These are phyloP conservation scores for Cicer chorassanicum DNA, from an alignment of 306 rosid species.

Conservation along the genomic window DNA sequence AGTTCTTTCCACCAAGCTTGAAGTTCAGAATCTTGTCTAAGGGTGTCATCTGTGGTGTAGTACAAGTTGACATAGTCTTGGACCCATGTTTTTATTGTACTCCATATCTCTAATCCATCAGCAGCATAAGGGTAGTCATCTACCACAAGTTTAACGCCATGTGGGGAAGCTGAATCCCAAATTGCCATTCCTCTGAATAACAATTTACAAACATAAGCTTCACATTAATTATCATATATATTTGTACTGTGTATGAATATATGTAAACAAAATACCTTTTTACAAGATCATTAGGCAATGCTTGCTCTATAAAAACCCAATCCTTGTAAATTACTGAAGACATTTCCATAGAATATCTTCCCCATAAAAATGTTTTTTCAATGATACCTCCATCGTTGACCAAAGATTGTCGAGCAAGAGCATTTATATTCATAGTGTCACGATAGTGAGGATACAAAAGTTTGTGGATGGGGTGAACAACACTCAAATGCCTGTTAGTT, in stretches of 20 bases:
- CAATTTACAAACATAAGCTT: constrained; percentile 16
- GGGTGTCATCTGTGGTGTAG: constrained; percentile 54
- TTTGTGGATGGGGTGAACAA: constrained; percentile 45
- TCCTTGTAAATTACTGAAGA: constrained; percentile 43
- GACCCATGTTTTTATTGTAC: constrained; percentile 64
- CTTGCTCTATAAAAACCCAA: constrained; percentile 45
- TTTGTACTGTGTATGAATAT: neutral
- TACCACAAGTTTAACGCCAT: constrained; percentile 60
- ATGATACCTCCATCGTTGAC: constrained; percentile 46
- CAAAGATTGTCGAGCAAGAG: constrained; percentile 37
- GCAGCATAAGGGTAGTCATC: constrained; percentile 69
- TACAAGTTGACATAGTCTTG: constrained; percentile 58
- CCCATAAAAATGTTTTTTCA: constrained; percentile 45
- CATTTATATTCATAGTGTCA: constrained; percentile 53
- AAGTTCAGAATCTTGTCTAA: constrained; percentile 60
- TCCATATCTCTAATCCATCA: constrained; percentile 69
- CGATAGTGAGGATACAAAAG: constrained; percentile 51
- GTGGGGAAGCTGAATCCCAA: constrained; percentile 56
- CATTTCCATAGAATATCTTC: constrained; percentile 49
- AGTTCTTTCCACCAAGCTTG: constrained; percentile 79
- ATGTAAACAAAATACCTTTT: constrained; percentile 41
- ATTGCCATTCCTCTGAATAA: constrained; percentile 63
- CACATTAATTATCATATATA: neutral
- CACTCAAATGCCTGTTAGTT: constrained; percentile 47
- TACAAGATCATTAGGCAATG: constrained; percentile 48